phyloP scores from a whole-genome alignment of 164 flowering plant genomes.

The Tetrastigma voinierianum region DNA sequence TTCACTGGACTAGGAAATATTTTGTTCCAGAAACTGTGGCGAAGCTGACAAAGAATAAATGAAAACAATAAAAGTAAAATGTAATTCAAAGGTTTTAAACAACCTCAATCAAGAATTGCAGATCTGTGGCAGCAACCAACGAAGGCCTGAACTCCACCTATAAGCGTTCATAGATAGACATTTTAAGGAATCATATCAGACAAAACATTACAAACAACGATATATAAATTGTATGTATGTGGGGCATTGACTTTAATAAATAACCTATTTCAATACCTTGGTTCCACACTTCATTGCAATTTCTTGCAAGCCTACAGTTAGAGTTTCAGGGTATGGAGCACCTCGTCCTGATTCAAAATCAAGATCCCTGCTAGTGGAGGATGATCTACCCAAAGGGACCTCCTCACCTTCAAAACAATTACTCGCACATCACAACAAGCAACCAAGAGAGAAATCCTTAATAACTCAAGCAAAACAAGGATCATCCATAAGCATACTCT shows the following conservation, averaged over 20 bases:
- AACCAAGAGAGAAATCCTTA: neutral
- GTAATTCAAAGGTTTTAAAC: slow-evolving; percentile 5
- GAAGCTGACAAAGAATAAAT: neutral
- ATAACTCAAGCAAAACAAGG: too few relatives aligned
- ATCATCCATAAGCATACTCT: too few relatives aligned
- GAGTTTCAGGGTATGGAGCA: slow-evolving; percentile 46
- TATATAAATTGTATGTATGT: neutral
- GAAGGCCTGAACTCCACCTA: slow-evolving; percentile 80
- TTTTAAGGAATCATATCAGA: slow-evolving; percentile 3
- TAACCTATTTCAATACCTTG: slow-evolving; percentile 47
- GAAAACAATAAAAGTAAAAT: neutral
- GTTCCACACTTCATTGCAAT: slow-evolving; percentile 86
- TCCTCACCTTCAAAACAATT: slow-evolving; percentile 55
- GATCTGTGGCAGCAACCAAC: slow-evolving; percentile 55
- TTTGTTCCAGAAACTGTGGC: neutral
- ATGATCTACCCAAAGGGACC: slow-evolving; percentile 40
- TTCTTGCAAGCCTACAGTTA: slow-evolving; percentile 62
- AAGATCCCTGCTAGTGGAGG: slow-evolving; percentile 51
- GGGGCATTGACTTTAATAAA: neutral
- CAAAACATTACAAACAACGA: neutral
- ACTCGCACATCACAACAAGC: neutral
- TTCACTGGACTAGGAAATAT: neutral
- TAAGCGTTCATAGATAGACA: slow-evolving; percentile 19
- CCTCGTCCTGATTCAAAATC: slow-evolving; percentile 52
- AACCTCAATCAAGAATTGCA: slow-evolving; percentile 88